These are phyloP conservation scores for Lipomyces yarrowii DNA, from an alignment of 1,139 yeast species.

Conservation along the genomic window DNA sequence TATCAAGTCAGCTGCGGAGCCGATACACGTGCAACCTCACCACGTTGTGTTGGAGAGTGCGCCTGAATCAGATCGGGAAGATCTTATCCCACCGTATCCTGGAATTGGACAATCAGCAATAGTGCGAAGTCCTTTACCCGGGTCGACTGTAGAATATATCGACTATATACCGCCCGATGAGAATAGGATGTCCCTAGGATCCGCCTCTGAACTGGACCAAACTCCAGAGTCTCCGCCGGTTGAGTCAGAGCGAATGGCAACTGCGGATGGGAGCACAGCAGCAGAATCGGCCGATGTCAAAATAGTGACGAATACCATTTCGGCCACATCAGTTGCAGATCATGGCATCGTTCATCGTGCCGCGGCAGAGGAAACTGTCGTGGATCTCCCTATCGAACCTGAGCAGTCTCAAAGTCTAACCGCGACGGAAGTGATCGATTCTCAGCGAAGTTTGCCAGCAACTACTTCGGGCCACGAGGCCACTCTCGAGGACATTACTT, in stretches of 20 bases:
- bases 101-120: not conserved
- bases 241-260: not conserved
- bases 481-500: conserved; percentile 7
- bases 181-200: not conserved
- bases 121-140: not conserved
- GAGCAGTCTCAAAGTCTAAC: not conserved
- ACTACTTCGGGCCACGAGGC: conserved; percentile 7
- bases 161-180: not conserved
- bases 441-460: not conserved
- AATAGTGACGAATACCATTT: not conserved
- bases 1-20: not conserved
- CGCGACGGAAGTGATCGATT: conserved; percentile 4
- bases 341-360: not conserved
- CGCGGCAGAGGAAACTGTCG: not conserved
- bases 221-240: not conserved
- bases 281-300: not conserved
- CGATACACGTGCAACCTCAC: not conserved
- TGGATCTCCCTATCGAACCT: not conserved
- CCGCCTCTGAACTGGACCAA: not conserved
- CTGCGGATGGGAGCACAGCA: not conserved
- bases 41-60: not conserved
- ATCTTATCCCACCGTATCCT: not conserved
- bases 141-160: not conserved
- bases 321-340: not conserved
- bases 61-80: conserved; percentile 1